phyloP scores from a whole-genome alignment of 2,329 filamentous ascomycete genomes.

The Arthrobotrys musiformis region DNA sequence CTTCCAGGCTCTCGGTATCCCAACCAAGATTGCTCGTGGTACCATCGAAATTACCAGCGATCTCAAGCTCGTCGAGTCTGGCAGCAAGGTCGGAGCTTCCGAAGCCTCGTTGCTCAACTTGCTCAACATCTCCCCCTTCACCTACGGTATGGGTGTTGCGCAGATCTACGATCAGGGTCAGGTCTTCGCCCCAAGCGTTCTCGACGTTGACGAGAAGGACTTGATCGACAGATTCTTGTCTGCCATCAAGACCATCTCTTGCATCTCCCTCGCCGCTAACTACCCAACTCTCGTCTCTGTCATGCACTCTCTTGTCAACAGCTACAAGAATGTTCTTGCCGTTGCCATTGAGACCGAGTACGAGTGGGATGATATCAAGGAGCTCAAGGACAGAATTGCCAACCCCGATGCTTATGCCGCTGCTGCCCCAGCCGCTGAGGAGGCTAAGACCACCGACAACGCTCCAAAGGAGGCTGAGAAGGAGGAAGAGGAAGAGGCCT shows the following conservation, averaged over 20 bases:
- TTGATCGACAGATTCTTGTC: slow-evolving; percentile 83
- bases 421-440: slow-evolving; percentile 76
- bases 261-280: slow-evolving; percentile 89
- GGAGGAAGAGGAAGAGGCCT: slow-evolving; percentile 68
- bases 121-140: slow-evolving; percentile 99
- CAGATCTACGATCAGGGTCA: slow-evolving; percentile 99
- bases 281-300: slow-evolving; percentile 97
- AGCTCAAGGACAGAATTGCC: slow-evolving; percentile 99
- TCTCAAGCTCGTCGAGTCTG: slow-evolving; percentile 95
- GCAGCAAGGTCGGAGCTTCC: slow-evolving; percentile 94
- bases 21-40: slow-evolving; percentile 99
- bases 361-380: slow-evolving; percentile 93
- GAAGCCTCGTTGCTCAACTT: slow-evolving; percentile 99
- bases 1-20: slow-evolving; percentile 99
- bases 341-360: slow-evolving; percentile 84
- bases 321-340: slow-evolving; percentile 95
- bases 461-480: slow-evolving; percentile 67
- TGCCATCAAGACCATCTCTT: slow-evolving; percentile 86
- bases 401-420: slow-evolving; percentile 97
- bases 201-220: slow-evolving; percentile 95
- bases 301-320: slow-evolving; percentile 95
- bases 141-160: slow-evolving; percentile 94
- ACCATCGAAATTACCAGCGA: slow-evolving; percentile 99
- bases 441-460: slow-evolving; percentile 67
- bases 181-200: slow-evolving; percentile 83